Evolutionary conservation across 225 moss, liverwort and hornwort genomes (phyloP).

Genomic region (Asterella californica): DNA sequence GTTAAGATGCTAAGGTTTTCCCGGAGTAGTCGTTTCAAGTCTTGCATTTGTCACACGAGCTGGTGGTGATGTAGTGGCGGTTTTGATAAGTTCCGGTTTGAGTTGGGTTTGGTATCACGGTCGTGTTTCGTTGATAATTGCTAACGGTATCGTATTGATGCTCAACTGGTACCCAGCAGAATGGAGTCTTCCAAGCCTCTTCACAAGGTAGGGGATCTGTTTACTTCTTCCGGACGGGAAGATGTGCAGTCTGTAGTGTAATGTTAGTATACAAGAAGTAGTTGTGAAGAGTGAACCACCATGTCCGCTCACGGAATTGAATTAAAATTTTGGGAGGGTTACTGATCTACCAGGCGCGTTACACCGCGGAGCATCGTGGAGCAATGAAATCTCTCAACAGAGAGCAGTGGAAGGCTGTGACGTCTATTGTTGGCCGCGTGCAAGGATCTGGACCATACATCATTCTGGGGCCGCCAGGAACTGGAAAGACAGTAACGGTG

Average conservation of each 20-base stretch:
- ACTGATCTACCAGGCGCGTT: constrained; percentile 24
- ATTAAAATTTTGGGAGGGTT: background rate
- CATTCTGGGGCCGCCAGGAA: constrained; percentile 62
- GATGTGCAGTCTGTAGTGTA: background rate
- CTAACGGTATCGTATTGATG: background rate
- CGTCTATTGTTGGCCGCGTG: constrained; percentile 32
- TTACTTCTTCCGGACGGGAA: background rate
- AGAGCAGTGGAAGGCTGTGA: constrained; percentile 54
- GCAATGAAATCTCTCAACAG: constrained; percentile 40
- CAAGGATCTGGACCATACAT: constrained; percentile 55
- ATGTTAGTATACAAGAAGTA: background rate
- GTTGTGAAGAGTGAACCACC: background rate
- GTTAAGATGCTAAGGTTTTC: too few species aligned
- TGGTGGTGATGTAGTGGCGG: background rate
- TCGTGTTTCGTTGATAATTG: background rate
- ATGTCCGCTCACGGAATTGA: background rate
- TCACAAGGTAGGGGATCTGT: background rate
- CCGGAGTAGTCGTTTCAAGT: too few species aligned
- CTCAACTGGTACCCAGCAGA: background rate
- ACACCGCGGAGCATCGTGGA: constrained; percentile 23
- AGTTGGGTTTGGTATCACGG: background rate
- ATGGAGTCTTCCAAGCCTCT: constrained; percentile 1
- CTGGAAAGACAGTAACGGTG: constrained; percentile 64
- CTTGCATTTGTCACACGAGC: too few species aligned
- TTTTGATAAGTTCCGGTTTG: background rate